Base-by-base conservation (phyloP, 1,284 basidiomycete species). In the Cryptococcus sp. region DNA sequence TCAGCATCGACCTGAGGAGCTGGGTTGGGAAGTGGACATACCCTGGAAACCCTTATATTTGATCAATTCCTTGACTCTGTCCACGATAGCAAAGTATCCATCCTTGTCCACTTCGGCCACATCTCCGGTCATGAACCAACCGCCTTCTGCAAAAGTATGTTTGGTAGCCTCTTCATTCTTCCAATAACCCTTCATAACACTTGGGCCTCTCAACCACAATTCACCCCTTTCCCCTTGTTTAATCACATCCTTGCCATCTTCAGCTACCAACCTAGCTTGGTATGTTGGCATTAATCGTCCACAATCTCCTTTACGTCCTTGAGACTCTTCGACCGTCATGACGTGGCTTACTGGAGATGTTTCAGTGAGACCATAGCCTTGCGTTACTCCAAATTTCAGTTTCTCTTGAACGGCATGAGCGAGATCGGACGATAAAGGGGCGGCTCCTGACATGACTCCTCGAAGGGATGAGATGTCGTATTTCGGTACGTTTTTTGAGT, bases 91-190 rank as follows among this genome's bases (percentile, higher is more conserved):
- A 49, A 67, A 76, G 57, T 72, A 76, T 1, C 87, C 88, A 1
- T 88, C 82, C 2, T 70, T 59, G 58, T 87, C 85, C 9, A 80
- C 70, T 11, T 80, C 71, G 0, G 80, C 83, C 43, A 90, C 80
- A 69, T 91, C 88, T 1, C 88, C 88, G 0, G 87, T 91, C 78
- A 86, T 88, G 78, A 89, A 86, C 86, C 86, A 92, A 2, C 82
- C 80, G 0, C 68, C 70, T 1, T 76, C 67, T 0, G 85, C 88
- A 59, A 91, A 86, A 3, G 83, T 73, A 9, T 82, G 78, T 11
- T 71, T 70, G 0, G 87, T 91, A 5, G 88, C 87, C 16, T 73
- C 71, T 0, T 76, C 73, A 56, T 90, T 88, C 64, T 84, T 84
- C 61, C 77, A 73, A 62, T 81, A 81, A 7, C 78, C 78, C 82